Percentiles rank a stretch among this genome's conserved stretches.
These are phyloP conservation scores for Creolimax fragrantissima DNA, from an alignment of 78 protist genomes.

Conservation along the genomic window DNA sequence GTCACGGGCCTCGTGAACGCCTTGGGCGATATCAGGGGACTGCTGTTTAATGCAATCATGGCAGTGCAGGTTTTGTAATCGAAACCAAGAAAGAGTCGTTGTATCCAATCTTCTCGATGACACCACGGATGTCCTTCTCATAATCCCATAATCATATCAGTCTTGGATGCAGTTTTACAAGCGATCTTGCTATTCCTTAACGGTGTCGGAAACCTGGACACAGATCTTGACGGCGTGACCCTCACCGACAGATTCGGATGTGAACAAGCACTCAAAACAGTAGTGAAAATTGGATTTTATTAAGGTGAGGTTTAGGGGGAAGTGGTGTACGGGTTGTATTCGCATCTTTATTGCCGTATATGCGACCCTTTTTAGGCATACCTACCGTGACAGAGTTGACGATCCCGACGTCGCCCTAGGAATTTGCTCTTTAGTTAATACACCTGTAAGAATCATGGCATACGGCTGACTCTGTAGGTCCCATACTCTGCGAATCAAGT, in stretches of 20 bases:
- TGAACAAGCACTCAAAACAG: slow-evolving; percentile 72
- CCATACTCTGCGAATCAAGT: no score
- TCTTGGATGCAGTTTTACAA: slow-evolving; percentile 95
- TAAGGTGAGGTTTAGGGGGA: no score
- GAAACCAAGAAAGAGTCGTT: slow-evolving; percentile 81
- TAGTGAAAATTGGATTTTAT: no score
- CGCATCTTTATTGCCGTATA: no score
- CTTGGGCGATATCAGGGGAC: slow-evolving; percentile 97
- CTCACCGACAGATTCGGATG: slow-evolving; percentile 96
- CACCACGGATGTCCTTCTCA: slow-evolving; percentile 89
- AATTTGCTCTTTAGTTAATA: no score
- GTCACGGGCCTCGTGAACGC: slow-evolving; percentile 78
- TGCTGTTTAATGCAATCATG: slow-evolving; percentile 94
- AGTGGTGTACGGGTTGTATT: no score
- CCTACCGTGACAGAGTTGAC: no score
- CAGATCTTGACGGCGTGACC: slow-evolving; percentile 98
- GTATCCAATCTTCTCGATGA: slow-evolving; percentile 92
- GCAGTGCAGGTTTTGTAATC: slow-evolving; percentile 96
- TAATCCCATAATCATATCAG: slow-evolving; percentile 98
- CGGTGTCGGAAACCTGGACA: slow-evolving; percentile 98
- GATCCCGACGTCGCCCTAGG: no score
- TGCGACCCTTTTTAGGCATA: no score
- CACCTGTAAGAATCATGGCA: no score
- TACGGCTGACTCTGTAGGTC: no score
- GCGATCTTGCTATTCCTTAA: slow-evolving; percentile 96